Evolutionary conservation across 1,284 basidiomycete genomes (phyloP).

Genomic region (Bondarzewia mesenterica): DNA sequence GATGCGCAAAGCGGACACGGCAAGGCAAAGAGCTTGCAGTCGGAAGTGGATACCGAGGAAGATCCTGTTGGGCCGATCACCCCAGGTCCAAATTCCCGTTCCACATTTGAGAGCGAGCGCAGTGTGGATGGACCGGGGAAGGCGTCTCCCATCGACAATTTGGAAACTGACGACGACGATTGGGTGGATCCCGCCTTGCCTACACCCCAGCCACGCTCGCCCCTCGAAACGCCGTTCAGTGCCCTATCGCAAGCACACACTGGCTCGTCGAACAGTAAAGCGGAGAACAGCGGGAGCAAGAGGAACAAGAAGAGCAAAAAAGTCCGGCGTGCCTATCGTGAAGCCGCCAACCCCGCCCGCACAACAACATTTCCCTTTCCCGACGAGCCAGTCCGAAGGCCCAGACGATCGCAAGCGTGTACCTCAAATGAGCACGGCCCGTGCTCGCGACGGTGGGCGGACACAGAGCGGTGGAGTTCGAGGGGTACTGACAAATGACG

Average conservation of each 20-base stretch:
- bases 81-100: constrained; percentile 40
- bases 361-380: constrained; percentile 51
- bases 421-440: constrained; percentile 52
- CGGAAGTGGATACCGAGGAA: constrained; percentile 58
- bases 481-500: constrained; percentile 36
- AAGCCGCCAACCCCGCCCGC: constrained; percentile 12
- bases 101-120: constrained; percentile 29
- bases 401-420: constrained; percentile 27
- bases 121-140: constrained; percentile 23
- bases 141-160: constrained; percentile 21
- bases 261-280: background rate
- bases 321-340: constrained; percentile 14
- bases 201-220: constrained; percentile 25
- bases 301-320: constrained; percentile 24
- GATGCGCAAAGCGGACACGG: constrained; percentile 5
- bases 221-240: constrained; percentile 16
- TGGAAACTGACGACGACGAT: constrained; percentile 56
- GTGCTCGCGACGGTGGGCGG: constrained; percentile 67
- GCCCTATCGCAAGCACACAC: background rate
- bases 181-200: constrained; percentile 46
- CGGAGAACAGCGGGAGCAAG: constrained; percentile 13
- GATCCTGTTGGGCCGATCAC: constrained; percentile 60
- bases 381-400: constrained; percentile 35
- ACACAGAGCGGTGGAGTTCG: constrained; percentile 77
- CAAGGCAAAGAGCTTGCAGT: constrained; percentile 22